These are phyloP conservation scores for Mycena rosella DNA, from an alignment of 768 basidiomycete genomes.

Conservation along the genomic window DNA sequence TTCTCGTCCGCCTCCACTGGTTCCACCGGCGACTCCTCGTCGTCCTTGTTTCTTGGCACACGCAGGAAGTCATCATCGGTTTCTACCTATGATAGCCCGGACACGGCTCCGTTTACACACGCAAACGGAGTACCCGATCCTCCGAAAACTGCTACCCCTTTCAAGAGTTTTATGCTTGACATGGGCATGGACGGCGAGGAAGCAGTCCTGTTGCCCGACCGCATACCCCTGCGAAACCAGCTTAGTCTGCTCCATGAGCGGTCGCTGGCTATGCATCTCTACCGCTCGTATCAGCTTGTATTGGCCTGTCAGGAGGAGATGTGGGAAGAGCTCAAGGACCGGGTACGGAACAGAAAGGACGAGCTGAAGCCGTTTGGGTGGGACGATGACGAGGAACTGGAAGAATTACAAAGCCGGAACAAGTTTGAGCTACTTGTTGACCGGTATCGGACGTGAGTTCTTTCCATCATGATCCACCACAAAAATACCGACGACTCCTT, in stretches of 20 bases:
- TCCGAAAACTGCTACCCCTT: conserved; percentile 40
- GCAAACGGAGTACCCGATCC: conserved; percentile 30
- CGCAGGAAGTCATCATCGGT: conserved; percentile 36
- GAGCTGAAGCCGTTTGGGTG: conserved; percentile 73
- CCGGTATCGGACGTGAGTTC: conserved; percentile 66
- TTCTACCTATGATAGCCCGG: conserved; percentile 34
- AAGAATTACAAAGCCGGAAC: conserved; percentile 65
- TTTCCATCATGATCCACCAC: background rate
- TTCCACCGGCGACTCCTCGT: conserved; percentile 42
- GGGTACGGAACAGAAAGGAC: conserved; percentile 67
- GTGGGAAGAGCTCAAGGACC: conserved; percentile 80
- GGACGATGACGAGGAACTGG: conserved; percentile 76
- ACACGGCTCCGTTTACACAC: background rate
- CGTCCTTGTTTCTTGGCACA: conserved; percentile 28
- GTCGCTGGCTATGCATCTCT: conserved; percentile 79
- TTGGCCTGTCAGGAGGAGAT: conserved; percentile 79
- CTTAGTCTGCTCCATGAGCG: conserved; percentile 65
- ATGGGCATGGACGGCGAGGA: conserved; percentile 60
- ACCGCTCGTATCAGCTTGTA: conserved; percentile 71
- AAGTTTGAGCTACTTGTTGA: conserved; percentile 73
- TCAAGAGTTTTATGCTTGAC: conserved; percentile 60
- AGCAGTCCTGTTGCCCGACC: conserved; percentile 46
- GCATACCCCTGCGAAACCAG: conserved; percentile 56
- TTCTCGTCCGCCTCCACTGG: conserved; percentile 61
- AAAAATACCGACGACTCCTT: conserved; percentile 8